Base-by-base conservation (phyloP, 108 stramenopile genomes). In the Cyclotella baltica region DNA sequence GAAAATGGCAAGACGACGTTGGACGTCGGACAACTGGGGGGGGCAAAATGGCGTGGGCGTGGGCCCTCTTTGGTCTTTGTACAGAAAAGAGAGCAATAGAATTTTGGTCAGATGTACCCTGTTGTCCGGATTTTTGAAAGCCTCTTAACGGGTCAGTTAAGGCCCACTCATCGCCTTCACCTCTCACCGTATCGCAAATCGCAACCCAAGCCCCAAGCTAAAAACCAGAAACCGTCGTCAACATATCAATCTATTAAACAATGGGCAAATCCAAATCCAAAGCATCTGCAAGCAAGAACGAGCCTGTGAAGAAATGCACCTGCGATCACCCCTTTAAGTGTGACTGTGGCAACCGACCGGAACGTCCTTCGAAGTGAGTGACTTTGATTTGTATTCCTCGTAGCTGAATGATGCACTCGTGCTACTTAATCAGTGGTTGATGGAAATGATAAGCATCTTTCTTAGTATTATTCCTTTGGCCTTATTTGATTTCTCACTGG, bases 271-370 rank as follows among this genome's bases (percentile, higher is more conserved):
- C 52, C 30, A 58, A 58, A 19, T 58, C 57, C 4, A 58, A 58
- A 10, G 13, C 27, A 30, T 58, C 57, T 13, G 6, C 40, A 6
- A 43, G 10, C 27, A 58, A 58, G 57, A 19, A 6, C 57, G 57
- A 58, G 16, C 27, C 57, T 9, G 25, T 13, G 11, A 69, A 69
- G 34, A 83, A 81, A 50, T 96, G 96, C 70, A 82, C 76, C 13
- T 96, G 93, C 83, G 90, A 92, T 33, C 85, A 94, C 76, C 93
- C 91, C 5, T 96, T 61, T 80, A 77, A 88, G 40, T 96, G 96
- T 67, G 47, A 43, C 22, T 96, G 96, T 71, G 96, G 96, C 16
- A 89, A 93, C 77, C 89, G 96, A 29, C 96, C 96, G 0, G 88
- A 88, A 33, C 85, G 96, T 11, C 96, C 96, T 10, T 84, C 83